Conservation (phyloP, 768 basidiomycete species). For the Russula sp. region DNA sequence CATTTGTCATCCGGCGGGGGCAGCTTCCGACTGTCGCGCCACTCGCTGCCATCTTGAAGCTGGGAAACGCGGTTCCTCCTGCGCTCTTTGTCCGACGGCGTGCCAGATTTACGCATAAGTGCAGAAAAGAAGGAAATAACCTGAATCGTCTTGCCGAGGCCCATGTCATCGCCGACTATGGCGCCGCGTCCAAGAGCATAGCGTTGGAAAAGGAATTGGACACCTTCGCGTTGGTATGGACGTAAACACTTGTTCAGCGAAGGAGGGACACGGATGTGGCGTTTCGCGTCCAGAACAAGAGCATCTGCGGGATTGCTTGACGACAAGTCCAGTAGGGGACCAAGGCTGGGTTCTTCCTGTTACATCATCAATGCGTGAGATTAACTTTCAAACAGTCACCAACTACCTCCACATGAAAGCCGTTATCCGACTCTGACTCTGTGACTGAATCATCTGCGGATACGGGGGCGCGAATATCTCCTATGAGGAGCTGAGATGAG, state of each 20-base stretch:
- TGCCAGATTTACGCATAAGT: slow-evolving; percentile 82
- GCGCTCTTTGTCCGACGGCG: slow-evolving; percentile 59
- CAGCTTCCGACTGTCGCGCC: slow-evolving; percentile 51
- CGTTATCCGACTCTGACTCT: slow-evolving; percentile 46
- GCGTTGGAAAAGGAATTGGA: slow-evolving; percentile 72
- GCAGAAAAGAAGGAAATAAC: slow-evolving; percentile 86
- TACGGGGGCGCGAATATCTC: slow-evolving; percentile 12
- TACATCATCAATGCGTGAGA: not conserved
- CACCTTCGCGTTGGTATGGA: slow-evolving; percentile 86
- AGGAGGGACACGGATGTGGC: slow-evolving; percentile 54
- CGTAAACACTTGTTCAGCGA: slow-evolving; percentile 85
- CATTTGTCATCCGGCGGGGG: slow-evolving; percentile 70
- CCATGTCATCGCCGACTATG: slow-evolving; percentile 96
- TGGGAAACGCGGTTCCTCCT: slow-evolving; percentile 63
- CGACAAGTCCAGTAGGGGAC: slow-evolving; percentile 44
- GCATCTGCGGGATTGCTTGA: slow-evolving; percentile 45
- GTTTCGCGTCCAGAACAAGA: slow-evolving; percentile 48
- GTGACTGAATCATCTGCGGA: slow-evolving; percentile 44
- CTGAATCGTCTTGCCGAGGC: slow-evolving; percentile 93
- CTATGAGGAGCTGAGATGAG: slow-evolving; percentile 9
- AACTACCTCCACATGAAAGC: slow-evolving; percentile 12
- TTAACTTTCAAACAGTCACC: not conserved
- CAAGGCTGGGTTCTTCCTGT: not conserved
- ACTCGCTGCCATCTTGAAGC: slow-evolving; percentile 57
- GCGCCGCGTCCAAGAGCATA: slow-evolving; percentile 71